These are phyloP conservation scores for Magnusiomyces sp. DNA, from an alignment of 1,139 yeast species.

Conservation along the genomic window DNA sequence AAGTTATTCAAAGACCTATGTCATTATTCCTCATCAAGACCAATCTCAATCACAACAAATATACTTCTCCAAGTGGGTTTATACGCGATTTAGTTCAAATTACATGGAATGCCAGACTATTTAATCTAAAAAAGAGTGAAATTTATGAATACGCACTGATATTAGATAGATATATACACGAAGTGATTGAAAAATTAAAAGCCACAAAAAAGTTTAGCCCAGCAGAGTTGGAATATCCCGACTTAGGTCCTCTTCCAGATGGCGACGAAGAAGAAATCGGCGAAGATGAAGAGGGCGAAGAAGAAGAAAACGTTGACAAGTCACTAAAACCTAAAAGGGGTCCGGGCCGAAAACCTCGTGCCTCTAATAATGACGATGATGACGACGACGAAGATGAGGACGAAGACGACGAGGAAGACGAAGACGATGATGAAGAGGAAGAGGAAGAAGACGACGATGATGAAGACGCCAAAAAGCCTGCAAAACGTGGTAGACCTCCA, in stretches of 20 bases:
- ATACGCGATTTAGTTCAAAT: constrained; percentile 73
- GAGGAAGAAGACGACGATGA: constrained; percentile 30
- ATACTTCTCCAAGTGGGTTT: constrained; percentile 57
- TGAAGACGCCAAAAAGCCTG: constrained; percentile 18
- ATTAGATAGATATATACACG: constrained; percentile 53
- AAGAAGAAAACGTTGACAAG: neutral
- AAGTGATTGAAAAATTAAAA: constrained; percentile 46
- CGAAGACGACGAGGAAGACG: constrained; percentile 26
- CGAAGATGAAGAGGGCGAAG: constrained; percentile 17
- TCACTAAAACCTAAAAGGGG: neutral
- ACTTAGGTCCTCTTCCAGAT: constrained; percentile 61
- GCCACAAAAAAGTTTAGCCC: constrained; percentile 35
- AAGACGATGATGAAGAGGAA: constrained; percentile 20
- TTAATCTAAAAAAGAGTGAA: constrained; percentile 60
- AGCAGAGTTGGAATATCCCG: constrained; percentile 47
- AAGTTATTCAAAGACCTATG: constrained; percentile 41
- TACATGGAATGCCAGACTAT: constrained; percentile 82
- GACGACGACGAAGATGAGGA: constrained; percentile 17
- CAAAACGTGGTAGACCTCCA: constrained; percentile 23
- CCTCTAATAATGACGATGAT: neutral
- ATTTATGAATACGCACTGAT: constrained; percentile 66
- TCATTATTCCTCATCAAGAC: constrained; percentile 37
- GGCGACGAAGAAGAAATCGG: constrained; percentile 19
- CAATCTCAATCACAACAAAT: constrained; percentile 45
- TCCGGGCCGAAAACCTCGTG: neutral